Percentiles rank a stretch among this genome's conserved stretches.
phyloP scores from a whole-genome alignment of 371 early-diverging fungal genomes.

The Syncephalis plumigaleata region DNA sequence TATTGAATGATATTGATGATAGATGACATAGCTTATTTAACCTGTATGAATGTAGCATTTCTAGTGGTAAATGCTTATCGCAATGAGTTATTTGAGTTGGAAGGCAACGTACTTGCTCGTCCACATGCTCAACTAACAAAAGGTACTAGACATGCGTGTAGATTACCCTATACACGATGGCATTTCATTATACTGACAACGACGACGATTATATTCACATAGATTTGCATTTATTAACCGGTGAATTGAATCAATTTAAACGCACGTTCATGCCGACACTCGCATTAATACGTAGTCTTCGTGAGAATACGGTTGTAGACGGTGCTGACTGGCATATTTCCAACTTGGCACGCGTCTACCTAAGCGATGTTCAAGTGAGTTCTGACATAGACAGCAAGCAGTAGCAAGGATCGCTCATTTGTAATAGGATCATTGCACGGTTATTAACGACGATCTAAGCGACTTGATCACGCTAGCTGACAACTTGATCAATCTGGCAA shows the following conservation, averaged over 20 bases:
- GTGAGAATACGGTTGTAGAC: conserved; percentile 8
- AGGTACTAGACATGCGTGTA: not conserved
- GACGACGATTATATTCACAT: too few relatives aligned
- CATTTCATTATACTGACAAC: too few relatives aligned
- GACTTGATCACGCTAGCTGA: conserved; percentile 15
- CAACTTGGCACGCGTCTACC: conserved; percentile 12
- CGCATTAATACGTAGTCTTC: conserved; percentile 12
- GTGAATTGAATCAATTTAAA: conserved; percentile 15
- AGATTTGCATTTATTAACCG: conserved; percentile 15
- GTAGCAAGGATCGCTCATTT: not conserved
- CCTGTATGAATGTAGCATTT: not conserved
- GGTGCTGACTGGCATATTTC: conserved; percentile 3
- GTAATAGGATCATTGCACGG: conserved; percentile 15
- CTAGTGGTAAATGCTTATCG: conserved; percentile 12
- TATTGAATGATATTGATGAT: not conserved
- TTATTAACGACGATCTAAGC: conserved; percentile 19
- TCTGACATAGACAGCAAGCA: not conserved
- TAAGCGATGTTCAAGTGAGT: conserved; percentile 16
- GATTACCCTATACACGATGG: too few relatives aligned
- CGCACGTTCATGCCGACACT: conserved; percentile 17
- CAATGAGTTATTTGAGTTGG: conserved; percentile 17
- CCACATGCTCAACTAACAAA: conserved; percentile 15
- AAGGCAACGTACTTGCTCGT: conserved; percentile 13
- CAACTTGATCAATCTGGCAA: conserved; percentile 18
- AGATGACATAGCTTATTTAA: not conserved